A percentile compares a stretch with the other conserved stretches of the same genome.
phyloP scores from a whole-genome alignment of 1,139 yeast genomes.

The Hyphopichia buzzinii region DNA sequence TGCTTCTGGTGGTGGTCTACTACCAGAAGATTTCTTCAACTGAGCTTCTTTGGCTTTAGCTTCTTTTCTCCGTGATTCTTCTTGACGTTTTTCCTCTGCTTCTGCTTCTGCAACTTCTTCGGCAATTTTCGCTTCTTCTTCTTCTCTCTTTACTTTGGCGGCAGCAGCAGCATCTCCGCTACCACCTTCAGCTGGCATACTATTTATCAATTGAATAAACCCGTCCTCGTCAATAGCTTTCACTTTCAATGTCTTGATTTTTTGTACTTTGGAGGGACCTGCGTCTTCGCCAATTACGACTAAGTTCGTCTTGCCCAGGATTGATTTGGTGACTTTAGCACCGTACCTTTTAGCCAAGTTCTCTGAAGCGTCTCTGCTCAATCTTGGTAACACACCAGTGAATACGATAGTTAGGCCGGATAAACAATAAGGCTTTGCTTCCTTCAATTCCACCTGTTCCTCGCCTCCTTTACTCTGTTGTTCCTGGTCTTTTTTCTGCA shows the following conservation, averaged over 20 bases:
- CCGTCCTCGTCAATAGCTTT: constrained; percentile 90
- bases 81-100: constrained; percentile 13
- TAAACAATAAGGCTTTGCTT: constrained; percentile 79
- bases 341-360: constrained; percentile 81
- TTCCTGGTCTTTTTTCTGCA: constrained; percentile 37
- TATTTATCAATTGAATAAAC: constrained; percentile 64
- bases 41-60: constrained; percentile 38
- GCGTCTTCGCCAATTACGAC: constrained; percentile 96
- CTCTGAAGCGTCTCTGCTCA: constrained; percentile 77
- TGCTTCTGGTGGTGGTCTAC: constrained; percentile 15
- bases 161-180: constrained; percentile 71
- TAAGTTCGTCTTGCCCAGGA: constrained; percentile 80
- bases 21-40: constrained; percentile 2
- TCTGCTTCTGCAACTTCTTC: constrained; percentile 49
- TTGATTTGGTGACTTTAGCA: constrained; percentile 88
- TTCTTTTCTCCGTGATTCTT: constrained; percentile 15
- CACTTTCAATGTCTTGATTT: constrained; percentile 66
- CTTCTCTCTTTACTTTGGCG: constrained; percentile 66
- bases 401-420: constrained; percentile 89
- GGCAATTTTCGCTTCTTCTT: constrained; percentile 55
- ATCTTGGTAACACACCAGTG: constrained; percentile 81
- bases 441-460: constrained; percentile 49
- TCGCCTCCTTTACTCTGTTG: constrained; percentile 24
- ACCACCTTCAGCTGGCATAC: constrained; percentile 95
- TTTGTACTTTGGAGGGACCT: constrained; percentile 90